Base-by-base conservation (phyloP, 2,329 filamentous ascomycete species). In the Sporothrix pseudoabietina region DNA sequence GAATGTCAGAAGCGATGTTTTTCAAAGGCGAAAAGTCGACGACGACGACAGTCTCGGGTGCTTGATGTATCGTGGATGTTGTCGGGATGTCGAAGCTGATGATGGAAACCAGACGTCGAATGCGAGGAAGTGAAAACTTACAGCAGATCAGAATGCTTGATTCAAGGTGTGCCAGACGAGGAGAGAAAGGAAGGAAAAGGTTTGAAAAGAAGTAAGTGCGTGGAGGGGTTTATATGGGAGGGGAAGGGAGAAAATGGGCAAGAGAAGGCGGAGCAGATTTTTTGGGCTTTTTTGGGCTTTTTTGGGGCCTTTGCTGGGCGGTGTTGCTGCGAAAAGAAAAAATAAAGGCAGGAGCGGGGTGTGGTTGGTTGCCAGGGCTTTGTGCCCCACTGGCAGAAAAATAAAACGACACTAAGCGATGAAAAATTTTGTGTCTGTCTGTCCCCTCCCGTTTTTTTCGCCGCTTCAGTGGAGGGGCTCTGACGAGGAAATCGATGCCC, bases 91-190 rank as follows among this genome's bases (percentile, higher is more conserved):
- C 73, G 77, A 78, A 72, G 71, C 19, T 65, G 72, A 16, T 49
- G 32, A 55, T 39, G 71, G 63, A 14, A 55, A 55, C 22, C 22
- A 22, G 52, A 55, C 26, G 47, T 55, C 26, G 52, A 55, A 69
- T 66, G 71, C 54, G 19, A 26, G 47, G n/a, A 30, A 30, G 39
- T 26, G 26, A 35, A 44, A 35, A 76, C 78, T 78, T 73, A 77
- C 78, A 78, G 77, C 78, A 80, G 79, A 77, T 78, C 74, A 74
- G 80, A 81, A 81, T 81, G 80, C 80, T 81, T 80, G 80, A 81
- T 81, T 81, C 80, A 80, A 78, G 80, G 80, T 82, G 80, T 81
- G 79, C 79, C 78, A 79, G 80, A 81, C 78, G 78, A 78, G 78
- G 79, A 79, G 77, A 75, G 77, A 81, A 79, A 77, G 74, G n/a